Conservation (phyloP, 768 basidiomycete genomes). For the Agaricus blazei region DNA sequence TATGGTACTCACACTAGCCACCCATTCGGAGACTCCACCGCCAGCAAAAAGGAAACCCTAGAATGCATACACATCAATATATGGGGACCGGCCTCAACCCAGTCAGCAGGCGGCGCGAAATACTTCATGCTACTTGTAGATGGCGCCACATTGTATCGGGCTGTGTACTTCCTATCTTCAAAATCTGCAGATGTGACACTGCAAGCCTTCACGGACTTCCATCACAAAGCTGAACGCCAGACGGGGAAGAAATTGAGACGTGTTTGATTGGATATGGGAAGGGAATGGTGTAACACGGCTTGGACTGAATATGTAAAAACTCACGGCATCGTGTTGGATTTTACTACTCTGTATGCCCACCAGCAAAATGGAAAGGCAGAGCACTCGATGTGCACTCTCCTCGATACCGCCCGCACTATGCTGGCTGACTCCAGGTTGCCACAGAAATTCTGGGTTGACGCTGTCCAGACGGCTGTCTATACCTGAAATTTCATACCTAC, state of each 20-base stretch:
- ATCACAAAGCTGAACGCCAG: slow-evolving; percentile 13
- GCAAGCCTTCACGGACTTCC: slow-evolving; percentile 11
- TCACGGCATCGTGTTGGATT: slow-evolving; percentile 10
- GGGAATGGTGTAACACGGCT: background rate
- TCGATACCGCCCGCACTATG: slow-evolving; percentile 19
- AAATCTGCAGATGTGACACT: slow-evolving; percentile 17
- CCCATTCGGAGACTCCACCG: slow-evolving; percentile 18
- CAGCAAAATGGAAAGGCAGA: slow-evolving; percentile 27
- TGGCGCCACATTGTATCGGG: slow-evolving; percentile 12
- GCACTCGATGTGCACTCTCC: slow-evolving; percentile 19
- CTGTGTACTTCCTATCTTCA: slow-evolving; percentile 16
- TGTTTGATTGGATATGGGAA: slow-evolving; percentile 13
- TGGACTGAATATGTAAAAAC: background rate
- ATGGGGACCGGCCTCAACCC: slow-evolving; percentile 17
- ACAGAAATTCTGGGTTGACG: slow-evolving; percentile 14
- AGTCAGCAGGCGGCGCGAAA: slow-evolving; percentile 12
- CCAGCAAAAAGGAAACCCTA: slow-evolving; percentile 12
- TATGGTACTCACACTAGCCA: slow-evolving; percentile 16
- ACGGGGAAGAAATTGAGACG: slow-evolving; percentile 8
- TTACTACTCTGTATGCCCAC: slow-evolving; percentile 22
- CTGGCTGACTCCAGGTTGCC: slow-evolving; percentile 18
- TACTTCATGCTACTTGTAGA: slow-evolving; percentile 24
- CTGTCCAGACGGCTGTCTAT: slow-evolving; percentile 6
- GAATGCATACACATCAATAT: slow-evolving; percentile 20
- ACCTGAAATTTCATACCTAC: slow-evolving; percentile 10